These are phyloP conservation scores for Aureobasidium sp. DNA, from an alignment of 2,329 filamentous ascomycete species.

Conservation along the genomic window DNA sequence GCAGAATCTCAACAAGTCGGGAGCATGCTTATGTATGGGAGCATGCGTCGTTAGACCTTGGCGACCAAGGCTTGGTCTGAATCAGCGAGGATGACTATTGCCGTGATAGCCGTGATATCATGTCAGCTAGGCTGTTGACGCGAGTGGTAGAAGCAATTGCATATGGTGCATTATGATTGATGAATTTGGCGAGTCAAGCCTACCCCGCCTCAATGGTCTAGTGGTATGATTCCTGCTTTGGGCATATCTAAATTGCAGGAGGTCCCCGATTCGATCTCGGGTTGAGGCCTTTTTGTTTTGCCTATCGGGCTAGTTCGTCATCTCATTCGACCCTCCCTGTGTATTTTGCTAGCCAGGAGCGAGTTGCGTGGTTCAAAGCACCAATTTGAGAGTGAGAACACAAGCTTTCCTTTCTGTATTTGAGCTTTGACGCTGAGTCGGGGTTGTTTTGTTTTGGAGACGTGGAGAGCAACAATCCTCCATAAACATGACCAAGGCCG, in stretches of 20 bases:
- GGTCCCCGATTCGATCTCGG: conserved; percentile 14
- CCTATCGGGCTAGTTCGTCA: neutral
- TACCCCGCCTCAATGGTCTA: conserved; percentile 8
- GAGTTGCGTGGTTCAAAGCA: no score
- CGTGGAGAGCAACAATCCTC: neutral
- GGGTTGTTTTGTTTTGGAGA: neutral
- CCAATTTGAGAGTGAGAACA: no score
- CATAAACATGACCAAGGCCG: neutral
- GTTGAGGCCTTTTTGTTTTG: conserved; percentile 1
- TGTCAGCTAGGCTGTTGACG: neutral
- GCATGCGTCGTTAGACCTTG: neutral
- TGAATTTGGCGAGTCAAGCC: neutral
- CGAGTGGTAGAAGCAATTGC: neutral
- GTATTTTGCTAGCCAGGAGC: neutral
- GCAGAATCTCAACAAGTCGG: no score
- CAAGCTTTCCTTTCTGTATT: no score
- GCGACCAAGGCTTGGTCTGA: neutral
- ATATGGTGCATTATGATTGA: no score
- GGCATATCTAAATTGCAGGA: conserved; percentile 10
- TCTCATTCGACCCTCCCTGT: no score
- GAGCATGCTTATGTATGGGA: neutral
- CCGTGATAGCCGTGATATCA: neutral
- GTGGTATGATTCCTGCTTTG: conserved; percentile 16
- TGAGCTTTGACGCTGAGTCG: neutral
- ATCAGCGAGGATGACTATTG: neutral